Base-by-base conservation (phyloP, 495 filamentous ascomycete species). In the Pyrenula aspistea region DNA sequence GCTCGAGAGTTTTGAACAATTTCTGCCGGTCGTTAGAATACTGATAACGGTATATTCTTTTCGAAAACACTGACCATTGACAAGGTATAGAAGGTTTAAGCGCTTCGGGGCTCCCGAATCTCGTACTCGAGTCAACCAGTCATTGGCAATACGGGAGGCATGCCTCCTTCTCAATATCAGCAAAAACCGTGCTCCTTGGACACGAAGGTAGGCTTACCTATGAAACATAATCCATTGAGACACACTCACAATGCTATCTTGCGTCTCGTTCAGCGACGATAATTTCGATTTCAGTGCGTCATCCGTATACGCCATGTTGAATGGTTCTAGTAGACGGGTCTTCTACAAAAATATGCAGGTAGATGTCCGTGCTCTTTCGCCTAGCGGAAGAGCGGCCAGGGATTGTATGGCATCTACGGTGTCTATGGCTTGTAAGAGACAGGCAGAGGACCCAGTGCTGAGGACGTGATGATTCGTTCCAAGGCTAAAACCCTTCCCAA, bases 171-270 rank as follows among this genome's bases (percentile, higher is more conserved):
- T 25, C 52, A 55, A 55, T 53, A 60, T 55, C 24, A 20, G 21
- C 25, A 52, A 57, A 22, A 53, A 53, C 23, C 42, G 48, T 49
- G 56, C 25, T 53, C 55, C 49, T 55, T 51, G 36, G 53, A 47
- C 53, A 48, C 55, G 53, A 51, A 54, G 52, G 56, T 57, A 60
- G 55, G 49, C 72, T 63, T 86, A 95, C 91, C 90, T 84, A 72
- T 99, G 91, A 68, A 97, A 99, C 86, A 97, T 90, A 56, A 99
- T 88, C 94, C 94, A 99, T 85, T 96, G 91, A 50, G 91, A 86
- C 53, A 94, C 91, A 52, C 88, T 87, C 51, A 94, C 89, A 63
- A 97, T 95, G 72, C 88, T 89, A 62, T 97, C 93, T 67, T 97
- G 91, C 12, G 88, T 90, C 74, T 98, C 93, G 72, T 95, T 95